Evolutionary conservation across 176 grass and related monocot genomes (phyloP).

Genomic region (Otatea glauca): DNA sequence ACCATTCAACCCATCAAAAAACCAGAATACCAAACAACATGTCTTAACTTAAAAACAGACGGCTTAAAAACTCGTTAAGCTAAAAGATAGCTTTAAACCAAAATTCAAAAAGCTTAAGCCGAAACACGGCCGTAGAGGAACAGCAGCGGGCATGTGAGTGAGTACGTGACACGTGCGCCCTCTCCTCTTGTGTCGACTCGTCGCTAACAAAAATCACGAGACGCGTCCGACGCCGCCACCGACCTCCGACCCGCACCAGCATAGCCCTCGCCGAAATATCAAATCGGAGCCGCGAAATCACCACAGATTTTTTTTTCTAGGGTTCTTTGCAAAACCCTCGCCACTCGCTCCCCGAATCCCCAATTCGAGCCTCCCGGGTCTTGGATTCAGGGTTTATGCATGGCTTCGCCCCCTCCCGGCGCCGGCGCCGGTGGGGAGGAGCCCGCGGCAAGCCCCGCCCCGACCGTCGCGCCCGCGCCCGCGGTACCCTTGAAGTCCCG

Average conservation of each 20-base stretch:
- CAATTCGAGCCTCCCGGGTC: neutral
- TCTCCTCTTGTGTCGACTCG: neutral
- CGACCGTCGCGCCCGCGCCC: neutral
- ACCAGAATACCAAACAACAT: too few species aligned
- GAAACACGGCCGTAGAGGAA: too few species aligned
- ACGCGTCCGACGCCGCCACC: constrained; percentile 34
- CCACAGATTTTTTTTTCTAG: constrained; percentile 5
- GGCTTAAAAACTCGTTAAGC: too few species aligned
- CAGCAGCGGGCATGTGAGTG: neutral
- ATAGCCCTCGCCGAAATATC: constrained; percentile 12
- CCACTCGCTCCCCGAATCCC: neutral
- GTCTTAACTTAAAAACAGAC: too few species aligned
- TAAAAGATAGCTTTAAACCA: too few species aligned
- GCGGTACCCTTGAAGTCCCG: constrained; percentile 41
- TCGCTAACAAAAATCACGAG: constrained; percentile 17
- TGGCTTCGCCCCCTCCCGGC: constrained; percentile 56
- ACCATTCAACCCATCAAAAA: too few species aligned
- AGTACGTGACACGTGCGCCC: neutral
- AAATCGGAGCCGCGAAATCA: constrained; percentile 4
- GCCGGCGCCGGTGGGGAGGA: constrained; percentile 34
- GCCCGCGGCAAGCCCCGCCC: neutral
- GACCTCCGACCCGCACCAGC: neutral
- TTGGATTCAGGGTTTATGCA: constrained; percentile 63
- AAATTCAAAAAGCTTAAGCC: too few species aligned
- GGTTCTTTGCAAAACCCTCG: constrained; percentile 37